These are phyloP conservation scores for Boletus sp. DNA, from an alignment of 1,284 basidiomycete genomes.

Conservation along the genomic window DNA sequence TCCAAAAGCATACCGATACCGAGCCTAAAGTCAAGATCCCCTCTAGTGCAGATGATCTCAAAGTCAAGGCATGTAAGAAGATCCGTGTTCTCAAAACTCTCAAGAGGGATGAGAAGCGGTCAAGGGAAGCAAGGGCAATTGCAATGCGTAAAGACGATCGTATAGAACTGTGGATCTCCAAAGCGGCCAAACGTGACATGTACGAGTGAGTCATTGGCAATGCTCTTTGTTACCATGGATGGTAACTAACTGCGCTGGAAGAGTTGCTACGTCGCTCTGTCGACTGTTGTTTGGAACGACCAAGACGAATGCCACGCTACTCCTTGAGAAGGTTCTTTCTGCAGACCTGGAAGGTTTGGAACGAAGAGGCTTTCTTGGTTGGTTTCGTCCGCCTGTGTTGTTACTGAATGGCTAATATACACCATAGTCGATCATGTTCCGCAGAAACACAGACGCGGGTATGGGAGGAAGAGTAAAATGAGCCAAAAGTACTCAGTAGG, in stretches of 20 bases:
- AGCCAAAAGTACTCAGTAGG: too few relatives aligned
- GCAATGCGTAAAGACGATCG: background rate
- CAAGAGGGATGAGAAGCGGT: background rate
- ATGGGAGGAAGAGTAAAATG: background rate
- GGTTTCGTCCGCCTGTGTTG: background rate
- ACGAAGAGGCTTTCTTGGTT: conserved; percentile 8
- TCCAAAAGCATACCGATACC: background rate
- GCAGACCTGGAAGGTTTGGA: background rate
- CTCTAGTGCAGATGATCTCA: background rate
- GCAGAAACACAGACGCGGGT: background rate
- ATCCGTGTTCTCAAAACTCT: conserved; percentile 7
- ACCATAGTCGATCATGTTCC: background rate
- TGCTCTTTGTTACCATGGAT: background rate
- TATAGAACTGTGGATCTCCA: conserved; percentile 8
- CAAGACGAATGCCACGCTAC: background rate
- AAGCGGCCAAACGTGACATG: background rate
- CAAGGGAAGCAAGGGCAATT: background rate
- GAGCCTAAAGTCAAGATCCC: background rate
- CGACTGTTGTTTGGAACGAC: conserved; percentile 1
- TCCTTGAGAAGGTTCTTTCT: conserved; percentile 6
- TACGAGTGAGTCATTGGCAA: conserved; percentile 3
- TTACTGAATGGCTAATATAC: background rate
- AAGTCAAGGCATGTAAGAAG: conserved; percentile 1
- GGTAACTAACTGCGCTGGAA: background rate
- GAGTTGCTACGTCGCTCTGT: conserved; percentile 8